Conservation (phyloP, 371 early-diverging fungal genomes). For the Lichtheimia ornata region DNA sequence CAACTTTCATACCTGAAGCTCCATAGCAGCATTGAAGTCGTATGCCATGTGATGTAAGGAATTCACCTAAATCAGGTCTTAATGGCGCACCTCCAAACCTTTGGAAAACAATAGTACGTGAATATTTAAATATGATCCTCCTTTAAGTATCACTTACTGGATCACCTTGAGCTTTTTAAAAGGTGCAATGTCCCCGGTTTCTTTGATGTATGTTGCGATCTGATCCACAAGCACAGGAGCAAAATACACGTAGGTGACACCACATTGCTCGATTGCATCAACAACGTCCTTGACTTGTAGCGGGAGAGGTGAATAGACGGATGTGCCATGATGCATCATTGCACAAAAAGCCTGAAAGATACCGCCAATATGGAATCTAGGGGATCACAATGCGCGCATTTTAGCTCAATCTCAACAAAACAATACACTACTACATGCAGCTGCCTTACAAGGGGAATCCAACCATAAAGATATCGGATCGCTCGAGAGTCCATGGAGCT, state of each 20-base stretch:
- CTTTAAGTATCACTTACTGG: not conserved
- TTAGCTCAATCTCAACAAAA: too few species aligned
- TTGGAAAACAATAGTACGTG: not conserved
- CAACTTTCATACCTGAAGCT: constrained; percentile 11
- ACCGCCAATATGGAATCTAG: too few species aligned
- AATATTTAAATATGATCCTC: not conserved
- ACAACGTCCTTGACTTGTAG: not conserved
- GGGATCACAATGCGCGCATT: too few species aligned
- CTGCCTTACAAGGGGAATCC: too few species aligned
- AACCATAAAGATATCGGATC: too few species aligned
- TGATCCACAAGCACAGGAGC: constrained; percentile 14
- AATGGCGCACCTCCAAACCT: constrained; percentile 15
- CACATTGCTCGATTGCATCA: not conserved
- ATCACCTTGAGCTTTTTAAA: too few species aligned
- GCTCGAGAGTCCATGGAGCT: too few species aligned
- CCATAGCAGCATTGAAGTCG: constrained; percentile 18
- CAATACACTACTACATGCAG: too few species aligned
- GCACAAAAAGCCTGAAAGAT: too few species aligned
- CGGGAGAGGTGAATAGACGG: too few species aligned
- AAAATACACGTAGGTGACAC: constrained; percentile 1
- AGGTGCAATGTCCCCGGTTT: not conserved
- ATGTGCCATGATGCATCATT: too few species aligned
- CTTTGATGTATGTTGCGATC: constrained; percentile 8
- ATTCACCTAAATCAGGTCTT: constrained; percentile 5
- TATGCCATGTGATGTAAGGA: constrained; percentile 3